Conservation (phyloP, 495 filamentous ascomycete species). For the Penicillium steckii region DNA sequence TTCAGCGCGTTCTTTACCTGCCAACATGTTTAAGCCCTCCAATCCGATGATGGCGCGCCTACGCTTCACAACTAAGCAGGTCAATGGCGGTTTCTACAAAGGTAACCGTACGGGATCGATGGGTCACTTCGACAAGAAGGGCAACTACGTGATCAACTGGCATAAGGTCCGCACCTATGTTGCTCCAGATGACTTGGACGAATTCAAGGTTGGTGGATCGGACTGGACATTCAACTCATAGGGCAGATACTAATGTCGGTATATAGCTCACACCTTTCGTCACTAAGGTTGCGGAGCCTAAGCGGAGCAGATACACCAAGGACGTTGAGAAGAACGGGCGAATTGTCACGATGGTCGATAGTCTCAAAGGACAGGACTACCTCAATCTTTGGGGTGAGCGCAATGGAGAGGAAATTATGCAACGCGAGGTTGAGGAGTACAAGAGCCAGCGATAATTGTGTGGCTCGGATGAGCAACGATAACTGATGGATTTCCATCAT, state of each 20-base stretch:
- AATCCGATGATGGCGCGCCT: constrained; percentile 62
- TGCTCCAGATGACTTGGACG: constrained; percentile 62
- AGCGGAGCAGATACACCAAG: constrained; percentile 35
- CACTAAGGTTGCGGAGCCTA: constrained; percentile 56
- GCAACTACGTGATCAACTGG: constrained; percentile 80
- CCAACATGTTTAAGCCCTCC: constrained; percentile 66
- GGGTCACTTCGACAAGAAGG: constrained; percentile 82
- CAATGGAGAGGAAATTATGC: constrained; percentile 33
- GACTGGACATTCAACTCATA: background rate
- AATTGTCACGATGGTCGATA: constrained; percentile 25
- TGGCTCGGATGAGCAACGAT: background rate
- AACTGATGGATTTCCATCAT: background rate
- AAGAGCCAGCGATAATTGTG: constrained; percentile 2
- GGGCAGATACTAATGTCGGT: constrained; percentile 17
- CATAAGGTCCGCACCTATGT: constrained; percentile 88
- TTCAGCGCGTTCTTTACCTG: background rate
- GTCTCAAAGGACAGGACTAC: constrained; percentile 37
- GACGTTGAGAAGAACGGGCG: constrained; percentile 29
- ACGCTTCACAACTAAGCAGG: constrained; percentile 87
- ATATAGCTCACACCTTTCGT: constrained; percentile 87
- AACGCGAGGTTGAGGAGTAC: constrained; percentile 26
- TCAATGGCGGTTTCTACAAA: constrained; percentile 95
- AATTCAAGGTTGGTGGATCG: constrained; percentile 72
- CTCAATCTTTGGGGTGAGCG: constrained; percentile 40
- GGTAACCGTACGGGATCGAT: constrained; percentile 84